phyloP scores from a whole-genome alignment of 1,139 yeast species.

The Nematodospora anomalae region DNA sequence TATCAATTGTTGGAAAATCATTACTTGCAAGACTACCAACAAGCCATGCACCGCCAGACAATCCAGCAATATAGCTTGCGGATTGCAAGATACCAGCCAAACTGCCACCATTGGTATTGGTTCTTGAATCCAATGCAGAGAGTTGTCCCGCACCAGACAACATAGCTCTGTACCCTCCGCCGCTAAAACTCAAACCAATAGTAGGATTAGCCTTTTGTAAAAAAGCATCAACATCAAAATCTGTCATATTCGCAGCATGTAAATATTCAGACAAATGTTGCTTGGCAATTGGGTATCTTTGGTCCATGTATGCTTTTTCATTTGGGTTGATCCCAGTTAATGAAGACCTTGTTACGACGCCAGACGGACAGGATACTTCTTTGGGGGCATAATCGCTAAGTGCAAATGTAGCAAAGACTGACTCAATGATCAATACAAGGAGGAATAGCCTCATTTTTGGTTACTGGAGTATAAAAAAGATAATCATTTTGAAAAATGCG shows the following conservation, averaged over 20 bases:
- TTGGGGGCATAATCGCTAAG: slow-evolving; percentile 68
- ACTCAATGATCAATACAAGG: not conserved
- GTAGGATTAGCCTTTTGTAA: slow-evolving; percentile 30
- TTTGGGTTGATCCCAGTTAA: slow-evolving; percentile 28
- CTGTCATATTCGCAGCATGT: slow-evolving; percentile 54
- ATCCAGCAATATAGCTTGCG: slow-evolving; percentile 36
- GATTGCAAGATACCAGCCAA: slow-evolving; percentile 41
- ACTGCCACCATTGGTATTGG: slow-evolving; percentile 46
- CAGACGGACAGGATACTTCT: slow-evolving; percentile 52
- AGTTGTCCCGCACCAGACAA: slow-evolving; percentile 84
- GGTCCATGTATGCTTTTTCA: slow-evolving; percentile 42
- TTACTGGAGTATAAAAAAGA: not conserved
- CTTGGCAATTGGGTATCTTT: slow-evolving; percentile 54
- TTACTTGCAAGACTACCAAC: slow-evolving; percentile 36
- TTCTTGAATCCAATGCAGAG: slow-evolving; percentile 76
- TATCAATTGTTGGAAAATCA: slow-evolving; percentile 36
- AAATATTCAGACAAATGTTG: slow-evolving; percentile 57
- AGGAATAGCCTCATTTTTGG: not conserved
- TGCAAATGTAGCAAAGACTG: slow-evolving; percentile 36
- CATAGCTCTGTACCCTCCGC: slow-evolving; percentile 95
- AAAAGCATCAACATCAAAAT: slow-evolving; percentile 54
- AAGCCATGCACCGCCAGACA: slow-evolving; percentile 44
- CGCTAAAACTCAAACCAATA: slow-evolving; percentile 76
- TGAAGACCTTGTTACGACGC: slow-evolving; percentile 37
- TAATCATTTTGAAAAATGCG: not conserved